Evolutionary conservation across 805 yeast genomes (phyloP), one percentile per base, ranked within the genome.

Genomic region (Yarrowia sp.): DNA sequence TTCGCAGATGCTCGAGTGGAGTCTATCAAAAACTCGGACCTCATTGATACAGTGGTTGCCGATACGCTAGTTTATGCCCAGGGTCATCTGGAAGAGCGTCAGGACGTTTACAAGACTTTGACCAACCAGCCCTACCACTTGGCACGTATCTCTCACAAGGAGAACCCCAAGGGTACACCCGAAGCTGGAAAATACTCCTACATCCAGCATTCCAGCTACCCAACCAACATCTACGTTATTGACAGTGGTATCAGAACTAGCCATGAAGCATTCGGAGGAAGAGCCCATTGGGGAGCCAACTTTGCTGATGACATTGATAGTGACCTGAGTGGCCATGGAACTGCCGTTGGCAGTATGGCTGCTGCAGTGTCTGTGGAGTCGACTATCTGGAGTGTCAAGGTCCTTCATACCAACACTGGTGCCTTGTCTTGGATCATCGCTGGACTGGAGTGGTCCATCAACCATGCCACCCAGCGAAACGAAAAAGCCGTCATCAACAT

Each of bases 261-360:
- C 19, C 61, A 68, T 13, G 53, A 64, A 12, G 84, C 83, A 39
- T 80, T 83, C 61, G 76, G 75, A 1, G 76, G 77, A 3, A 76
- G 85, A 49, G 82, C 58, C 17, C 15, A 7, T 3, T 52, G 58
- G 58, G 58, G 58, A n/a, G 58, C 58, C 14, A 52, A 52, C 43
- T 52, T 96, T 72, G 73, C 78, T 63, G 88, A 87, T 74, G 91
- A 87, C 72, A 83, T 83, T 66, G 49, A 40, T 9, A 91, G 87
- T 72, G 97, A 92, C 76, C 94, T 92, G 63, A 89, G 90, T 74
- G 98, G 97, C 65, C 98, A 92, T 79, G 98, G 98, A 76, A 91
- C 97, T 56, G 97, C 92, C 75, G 91, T 96, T 81, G 96, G 97
- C 0, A 97, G 97, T 3, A 79, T 91, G 24, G 83, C 91, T 65